Evolutionary conservation across 1,284 basidiomycete species (phyloP).

Genomic region (Boletellus dicymbophilus): DNA sequence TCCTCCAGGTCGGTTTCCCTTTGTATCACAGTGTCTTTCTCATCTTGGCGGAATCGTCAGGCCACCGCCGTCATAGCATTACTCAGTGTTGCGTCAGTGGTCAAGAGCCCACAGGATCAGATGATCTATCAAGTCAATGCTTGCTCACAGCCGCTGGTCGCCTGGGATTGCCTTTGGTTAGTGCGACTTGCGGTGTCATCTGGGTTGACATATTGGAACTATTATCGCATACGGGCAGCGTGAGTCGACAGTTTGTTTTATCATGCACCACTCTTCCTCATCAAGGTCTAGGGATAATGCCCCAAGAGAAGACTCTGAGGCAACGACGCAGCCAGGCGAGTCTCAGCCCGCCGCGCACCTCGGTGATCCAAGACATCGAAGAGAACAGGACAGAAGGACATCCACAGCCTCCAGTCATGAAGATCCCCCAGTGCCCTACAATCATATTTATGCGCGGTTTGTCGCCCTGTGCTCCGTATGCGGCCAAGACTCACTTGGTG

Average conservation of each 20-base stretch:
- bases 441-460: constrained; percentile 40
- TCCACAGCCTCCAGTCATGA: constrained; percentile 19
- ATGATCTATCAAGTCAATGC: constrained; percentile 60
- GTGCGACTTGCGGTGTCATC: constrained; percentile 55
- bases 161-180: constrained; percentile 73
- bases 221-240: constrained; percentile 46
- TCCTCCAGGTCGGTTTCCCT: constrained; percentile 52
- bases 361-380: constrained; percentile 22
- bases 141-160: constrained; percentile 66
- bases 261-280: constrained; percentile 9
- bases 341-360: constrained; percentile 12
- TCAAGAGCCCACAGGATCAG: constrained; percentile 49
- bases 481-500: constrained; percentile 1
- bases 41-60: constrained; percentile 35
- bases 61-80: constrained; percentile 55
- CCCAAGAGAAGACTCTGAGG: constrained; percentile 30
- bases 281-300: constrained; percentile 22
- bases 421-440: constrained; percentile 33
- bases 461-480: constrained; percentile 15
- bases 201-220: constrained; percentile 62
- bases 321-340: constrained; percentile 19
- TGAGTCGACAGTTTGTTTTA: constrained; percentile 28
- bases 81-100: constrained; percentile 49
- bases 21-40: constrained; percentile 3
- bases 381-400: constrained; percentile 27